Percentiles rank a stretch among this genome's conserved stretches.
These are phyloP conservation scores for Mycena vulgaris DNA, from an alignment of 768 basidiomycete genomes.

Conservation along the genomic window DNA sequence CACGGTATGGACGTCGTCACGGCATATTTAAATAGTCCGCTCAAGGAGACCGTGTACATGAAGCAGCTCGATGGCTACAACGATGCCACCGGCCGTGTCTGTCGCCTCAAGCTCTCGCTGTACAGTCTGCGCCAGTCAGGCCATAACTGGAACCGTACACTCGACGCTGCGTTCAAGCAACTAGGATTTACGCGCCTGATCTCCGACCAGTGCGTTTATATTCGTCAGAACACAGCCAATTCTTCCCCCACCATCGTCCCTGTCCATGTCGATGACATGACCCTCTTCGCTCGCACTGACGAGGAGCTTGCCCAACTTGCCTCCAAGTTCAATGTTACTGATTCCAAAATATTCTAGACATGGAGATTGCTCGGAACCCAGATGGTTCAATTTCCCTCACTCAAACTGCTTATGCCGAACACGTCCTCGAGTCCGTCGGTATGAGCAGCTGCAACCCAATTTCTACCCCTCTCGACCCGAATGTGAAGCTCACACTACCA, in stretches of 20 bases:
- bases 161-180: conserved; percentile 32
- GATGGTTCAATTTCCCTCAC: conserved; percentile 25
- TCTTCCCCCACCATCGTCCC: conserved; percentile 16
- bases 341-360: conserved; percentile 42
- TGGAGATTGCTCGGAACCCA: conserved; percentile 37
- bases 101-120: conserved; percentile 45
- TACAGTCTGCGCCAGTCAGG: conserved; percentile 53
- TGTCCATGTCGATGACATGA: conserved; percentile 28
- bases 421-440: conserved; percentile 32
- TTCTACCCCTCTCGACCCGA: conserved; percentile 36
- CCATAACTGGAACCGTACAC: conserved; percentile 46
- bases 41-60: conserved; percentile 55
- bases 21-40: no score
- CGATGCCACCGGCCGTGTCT: conserved; percentile 44
- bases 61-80: conserved; percentile 51
- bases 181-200: conserved; percentile 36
- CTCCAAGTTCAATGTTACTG: conserved; percentile 30
- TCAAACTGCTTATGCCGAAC: conserved; percentile 35
- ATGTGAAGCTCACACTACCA: conserved; percentile 30
- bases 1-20: conserved; percentile 61
- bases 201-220: conserved; percentile 39
- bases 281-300: conserved; percentile 20
- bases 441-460: conserved; percentile 34
- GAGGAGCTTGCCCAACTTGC: not conserved
- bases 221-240: conserved; percentile 13